A percentile compares a stretch with the other conserved stretches of the same genome.
phyloP scores from a whole-genome alignment of 2,329 filamentous ascomycete species.

The Pseudodiploospora longispora region DNA sequence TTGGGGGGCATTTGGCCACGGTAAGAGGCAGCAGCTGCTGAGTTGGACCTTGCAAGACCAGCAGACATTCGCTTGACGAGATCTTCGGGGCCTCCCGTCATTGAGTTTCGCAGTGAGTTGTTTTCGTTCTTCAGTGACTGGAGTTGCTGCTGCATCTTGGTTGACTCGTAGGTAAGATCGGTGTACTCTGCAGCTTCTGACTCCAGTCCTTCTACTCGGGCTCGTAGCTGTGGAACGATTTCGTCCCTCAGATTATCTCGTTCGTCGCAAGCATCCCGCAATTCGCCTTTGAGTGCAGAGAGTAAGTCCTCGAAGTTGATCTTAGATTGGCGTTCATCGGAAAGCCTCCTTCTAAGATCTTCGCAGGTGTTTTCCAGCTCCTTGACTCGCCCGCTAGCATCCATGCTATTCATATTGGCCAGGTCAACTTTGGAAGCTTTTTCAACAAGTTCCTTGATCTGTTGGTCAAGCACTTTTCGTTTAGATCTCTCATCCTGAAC shows the following conservation, averaged over 20 bases:
- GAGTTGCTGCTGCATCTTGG: slow-evolving; percentile 81
- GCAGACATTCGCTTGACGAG: slow-evolving; percentile 24
- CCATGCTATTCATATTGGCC: slow-evolving; percentile 45
- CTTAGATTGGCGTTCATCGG: slow-evolving; percentile 80
- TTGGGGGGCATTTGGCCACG: slow-evolving; percentile 29
- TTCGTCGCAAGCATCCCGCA: slow-evolving; percentile 77
- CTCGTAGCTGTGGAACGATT: slow-evolving; percentile 69
- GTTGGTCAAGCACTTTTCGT: slow-evolving; percentile 69
- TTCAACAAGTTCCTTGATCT: slow-evolving; percentile 75
- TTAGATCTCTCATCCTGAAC: slow-evolving; percentile 77
- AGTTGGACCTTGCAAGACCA: slow-evolving; percentile 58
- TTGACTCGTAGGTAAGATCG: slow-evolving; percentile 68
- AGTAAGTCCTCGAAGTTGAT: slow-evolving; percentile 91
- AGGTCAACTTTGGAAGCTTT: slow-evolving; percentile 59
- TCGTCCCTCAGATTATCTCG: slow-evolving; percentile 88
- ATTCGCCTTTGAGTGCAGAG: slow-evolving; percentile 71
- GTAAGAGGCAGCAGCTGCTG: slow-evolving; percentile 49
- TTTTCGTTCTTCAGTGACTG: slow-evolving; percentile 62
- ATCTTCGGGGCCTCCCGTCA: slow-evolving; percentile 11
- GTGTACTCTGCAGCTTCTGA: slow-evolving; percentile 63
- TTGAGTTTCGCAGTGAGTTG: slow-evolving; percentile 41
- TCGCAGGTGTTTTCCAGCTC: slow-evolving; percentile 77
- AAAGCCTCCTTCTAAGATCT: slow-evolving; percentile 70
- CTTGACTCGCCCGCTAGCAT: slow-evolving; percentile 55
- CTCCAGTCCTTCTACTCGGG: slow-evolving; percentile 72